Percentiles rank a stretch among this genome's conserved stretches.
These are phyloP conservation scores for Trametes villosa DNA, from an alignment of 768 basidiomycete species.

Conservation along the genomic window DNA sequence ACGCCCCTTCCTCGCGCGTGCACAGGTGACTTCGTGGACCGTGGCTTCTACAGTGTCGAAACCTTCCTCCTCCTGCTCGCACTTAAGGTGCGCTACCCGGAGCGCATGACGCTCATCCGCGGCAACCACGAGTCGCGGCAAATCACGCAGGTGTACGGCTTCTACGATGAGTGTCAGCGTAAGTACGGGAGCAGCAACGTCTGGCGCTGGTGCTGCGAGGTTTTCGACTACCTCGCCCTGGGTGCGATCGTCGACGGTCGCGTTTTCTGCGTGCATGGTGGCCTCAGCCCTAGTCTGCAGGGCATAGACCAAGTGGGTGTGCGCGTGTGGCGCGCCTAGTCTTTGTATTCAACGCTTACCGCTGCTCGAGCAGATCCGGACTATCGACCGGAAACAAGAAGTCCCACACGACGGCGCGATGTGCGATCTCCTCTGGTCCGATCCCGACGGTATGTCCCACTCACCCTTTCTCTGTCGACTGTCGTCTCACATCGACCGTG, in stretches of 20 bases:
- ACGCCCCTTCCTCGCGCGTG: slow-evolving; percentile 12
- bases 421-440: slow-evolving; percentile 99
- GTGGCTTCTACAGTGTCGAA: slow-evolving; percentile 96
- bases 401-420: slow-evolving; percentile 98
- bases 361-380: slow-evolving; percentile 66
- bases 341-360: background rate
- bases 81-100: slow-evolving; percentile 96
- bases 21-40: slow-evolving; percentile 95
- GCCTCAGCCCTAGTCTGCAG: slow-evolving; percentile 86
- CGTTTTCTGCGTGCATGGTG: slow-evolving; percentile 98
- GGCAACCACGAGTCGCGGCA: slow-evolving; percentile 98
- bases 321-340: slow-evolving; percentile 3
- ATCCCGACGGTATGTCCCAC: slow-evolving; percentile 79
- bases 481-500: background rate
- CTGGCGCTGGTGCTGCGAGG: slow-evolving; percentile 98
- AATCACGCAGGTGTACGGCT: slow-evolving; percentile 95
- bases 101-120: slow-evolving; percentile 94
- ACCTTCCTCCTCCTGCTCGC: slow-evolving; percentile 94
- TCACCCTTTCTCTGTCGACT: background rate
- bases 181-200: slow-evolving; percentile 95
- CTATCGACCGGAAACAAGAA: slow-evolving; percentile 95
- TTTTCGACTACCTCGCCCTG: slow-evolving; percentile 95
- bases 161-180: slow-evolving; percentile 95
- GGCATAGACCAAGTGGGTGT: slow-evolving; percentile 85
- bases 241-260: slow-evolving; percentile 96